These are phyloP conservation scores for Penicillium lividum DNA, from an alignment of 495 filamentous ascomycete genomes.

Conservation along the genomic window DNA sequence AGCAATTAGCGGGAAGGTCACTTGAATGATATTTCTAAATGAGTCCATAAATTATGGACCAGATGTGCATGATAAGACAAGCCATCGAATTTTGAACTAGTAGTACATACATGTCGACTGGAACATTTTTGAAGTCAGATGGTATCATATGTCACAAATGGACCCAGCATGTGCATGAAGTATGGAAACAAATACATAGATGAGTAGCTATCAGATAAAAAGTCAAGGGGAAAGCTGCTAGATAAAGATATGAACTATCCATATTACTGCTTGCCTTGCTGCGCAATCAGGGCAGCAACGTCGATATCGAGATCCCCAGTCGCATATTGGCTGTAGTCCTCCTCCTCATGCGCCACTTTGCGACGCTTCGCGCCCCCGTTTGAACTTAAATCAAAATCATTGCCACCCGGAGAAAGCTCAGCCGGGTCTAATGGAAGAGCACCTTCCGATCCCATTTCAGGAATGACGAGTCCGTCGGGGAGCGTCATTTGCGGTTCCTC, in stretches of 20 bases:
- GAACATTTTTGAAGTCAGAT: neutral
- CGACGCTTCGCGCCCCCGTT: constrained; percentile 66
- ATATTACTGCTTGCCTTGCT: constrained; percentile 38
- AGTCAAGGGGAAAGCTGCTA: neutral
- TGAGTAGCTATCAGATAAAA: neutral
- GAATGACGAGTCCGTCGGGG: constrained; percentile 36
- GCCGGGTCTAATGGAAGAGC: constrained; percentile 49
- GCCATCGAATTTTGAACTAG: no score
- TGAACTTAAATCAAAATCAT: constrained; percentile 35
- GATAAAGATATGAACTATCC: neutral
- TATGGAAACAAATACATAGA: neutral
- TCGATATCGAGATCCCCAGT: constrained; percentile 74
- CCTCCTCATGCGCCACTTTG: constrained; percentile 67
- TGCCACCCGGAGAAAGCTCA: constrained; percentile 43
- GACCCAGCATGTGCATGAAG: neutral
- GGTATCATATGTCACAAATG: neutral
- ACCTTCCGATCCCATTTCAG: constrained; percentile 36
- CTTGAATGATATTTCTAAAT: neutral
- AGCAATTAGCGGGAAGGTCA: constrained; percentile 17
- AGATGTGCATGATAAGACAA: neutral
- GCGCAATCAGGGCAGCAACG: constrained; percentile 75
- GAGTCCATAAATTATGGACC: neutral
- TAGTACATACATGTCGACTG: neutral
- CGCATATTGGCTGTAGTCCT: constrained; percentile 70
- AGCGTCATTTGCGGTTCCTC: constrained; percentile 28